phyloP scores from a whole-genome alignment of 805 yeast species.

The Myxozyma kluyveri region DNA sequence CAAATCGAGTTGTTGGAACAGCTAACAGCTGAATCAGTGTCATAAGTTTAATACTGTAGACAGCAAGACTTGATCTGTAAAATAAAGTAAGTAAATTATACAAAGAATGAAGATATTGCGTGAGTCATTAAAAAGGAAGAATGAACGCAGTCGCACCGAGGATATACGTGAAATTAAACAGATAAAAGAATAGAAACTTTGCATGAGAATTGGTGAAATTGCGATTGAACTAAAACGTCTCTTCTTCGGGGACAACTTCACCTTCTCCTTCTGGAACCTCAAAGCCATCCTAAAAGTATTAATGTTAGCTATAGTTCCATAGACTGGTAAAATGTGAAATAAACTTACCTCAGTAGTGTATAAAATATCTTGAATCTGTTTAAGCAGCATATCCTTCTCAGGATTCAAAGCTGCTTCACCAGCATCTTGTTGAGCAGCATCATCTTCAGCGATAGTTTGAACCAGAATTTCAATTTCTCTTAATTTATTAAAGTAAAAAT shows the following conservation, averaged over 20 bases:
- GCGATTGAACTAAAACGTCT: constrained; percentile 9
- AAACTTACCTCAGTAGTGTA: constrained; percentile 56
- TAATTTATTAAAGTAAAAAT: constrained; percentile 84
- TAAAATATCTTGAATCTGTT: constrained; percentile 64
- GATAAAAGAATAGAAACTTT: too few species aligned
- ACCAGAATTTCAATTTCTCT: constrained; percentile 82
- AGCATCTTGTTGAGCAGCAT: constrained; percentile 52
- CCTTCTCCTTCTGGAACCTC: constrained; percentile 49
- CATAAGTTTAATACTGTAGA: too few species aligned
- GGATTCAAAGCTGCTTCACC: constrained; percentile 46
- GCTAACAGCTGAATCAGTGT: too few species aligned
- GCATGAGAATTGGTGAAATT: too few species aligned
- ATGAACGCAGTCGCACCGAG: too few species aligned
- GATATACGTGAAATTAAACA: too few species aligned
- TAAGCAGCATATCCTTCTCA: constrained; percentile 38
- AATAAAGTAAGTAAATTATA: too few species aligned
- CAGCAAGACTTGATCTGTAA: too few species aligned
- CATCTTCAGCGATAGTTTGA: constrained; percentile 57
- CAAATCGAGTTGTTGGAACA: too few species aligned
- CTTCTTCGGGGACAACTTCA: constrained; percentile 33
- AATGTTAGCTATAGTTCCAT: neutral
- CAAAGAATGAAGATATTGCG: too few species aligned
- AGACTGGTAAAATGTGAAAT: neutral
- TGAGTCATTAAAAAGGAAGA: too few species aligned
- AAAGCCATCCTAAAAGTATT: constrained; percentile 54